These are phyloP conservation scores for Filosporella fistucella DNA, from an alignment of 495 filamentous ascomycete genomes.

Conservation along the genomic window DNA sequence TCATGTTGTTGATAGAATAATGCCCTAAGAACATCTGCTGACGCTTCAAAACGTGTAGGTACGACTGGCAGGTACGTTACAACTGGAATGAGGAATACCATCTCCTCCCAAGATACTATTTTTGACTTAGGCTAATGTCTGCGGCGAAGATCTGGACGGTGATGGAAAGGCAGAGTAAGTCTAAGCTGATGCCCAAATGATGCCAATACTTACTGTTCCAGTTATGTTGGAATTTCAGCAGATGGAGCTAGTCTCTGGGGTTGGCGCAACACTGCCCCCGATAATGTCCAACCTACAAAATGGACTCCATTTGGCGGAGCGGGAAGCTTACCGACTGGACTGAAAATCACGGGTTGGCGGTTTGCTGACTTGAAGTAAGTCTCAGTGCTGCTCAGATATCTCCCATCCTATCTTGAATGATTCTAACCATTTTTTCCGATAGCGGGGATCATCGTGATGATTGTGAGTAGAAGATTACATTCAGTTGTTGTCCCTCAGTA, in stretches of 20 bases:
- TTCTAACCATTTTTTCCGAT: not conserved
- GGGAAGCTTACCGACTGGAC: not conserved
- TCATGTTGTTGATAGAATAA: too few relatives aligned
- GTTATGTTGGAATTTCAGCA: not conserved
- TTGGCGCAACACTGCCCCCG: not conserved
- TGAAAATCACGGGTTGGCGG: not conserved
- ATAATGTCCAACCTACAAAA: not conserved
- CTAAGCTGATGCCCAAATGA: too few relatives aligned
- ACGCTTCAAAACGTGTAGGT: not conserved
- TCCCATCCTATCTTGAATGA: not conserved
- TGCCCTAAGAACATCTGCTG: too few relatives aligned
- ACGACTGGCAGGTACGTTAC: not conserved
- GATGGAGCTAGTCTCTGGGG: not conserved
- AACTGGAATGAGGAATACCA: not conserved
- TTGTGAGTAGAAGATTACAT: not conserved
- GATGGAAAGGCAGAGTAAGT: conserved; percentile 1
- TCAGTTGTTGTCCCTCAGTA: not conserved
- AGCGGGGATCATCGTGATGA: not conserved
- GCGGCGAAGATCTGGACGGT: not conserved
- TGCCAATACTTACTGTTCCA: not conserved
- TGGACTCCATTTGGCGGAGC: not conserved
- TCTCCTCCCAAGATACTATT: too few relatives aligned
- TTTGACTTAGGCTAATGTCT: too few relatives aligned
- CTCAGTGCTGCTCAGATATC: not conserved
- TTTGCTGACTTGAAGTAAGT: not conserved